These are phyloP conservation scores for Colletotrichum scovillei DNA, from an alignment of 2,329 filamentous ascomycete genomes.

Conservation along the genomic window DNA sequence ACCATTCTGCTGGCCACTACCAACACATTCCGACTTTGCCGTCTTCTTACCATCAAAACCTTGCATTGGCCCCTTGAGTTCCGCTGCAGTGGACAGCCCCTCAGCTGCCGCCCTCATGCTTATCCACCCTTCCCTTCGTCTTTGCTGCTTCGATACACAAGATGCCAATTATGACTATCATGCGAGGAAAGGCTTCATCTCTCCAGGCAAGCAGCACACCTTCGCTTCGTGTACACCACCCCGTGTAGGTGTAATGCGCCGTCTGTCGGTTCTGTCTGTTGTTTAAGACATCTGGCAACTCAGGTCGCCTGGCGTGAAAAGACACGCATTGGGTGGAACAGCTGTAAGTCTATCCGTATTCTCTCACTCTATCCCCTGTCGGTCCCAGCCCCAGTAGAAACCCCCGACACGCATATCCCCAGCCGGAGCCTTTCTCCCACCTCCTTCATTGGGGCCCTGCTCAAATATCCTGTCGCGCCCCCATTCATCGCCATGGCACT, in stretches of 20 bases:
- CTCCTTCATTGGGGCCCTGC: not conserved
- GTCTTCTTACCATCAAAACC: not conserved
- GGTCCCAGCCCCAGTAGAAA: not conserved
- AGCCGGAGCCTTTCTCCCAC: not conserved
- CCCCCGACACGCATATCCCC: not conserved
- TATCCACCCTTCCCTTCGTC: not conserved
- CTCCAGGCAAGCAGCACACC: not conserved
- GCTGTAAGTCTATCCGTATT: not conserved
- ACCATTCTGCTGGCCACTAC: not conserved
- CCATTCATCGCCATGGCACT: not conserved
- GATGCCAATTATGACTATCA: not conserved
- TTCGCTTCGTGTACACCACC: not conserved
- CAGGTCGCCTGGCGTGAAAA: not conserved
- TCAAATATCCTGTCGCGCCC: slow-evolving; percentile 3
- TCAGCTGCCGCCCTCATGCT: not conserved
- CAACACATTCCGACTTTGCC: not conserved
- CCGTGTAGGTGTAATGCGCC: not conserved
- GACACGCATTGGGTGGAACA: not conserved
- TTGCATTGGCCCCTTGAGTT: not conserved
- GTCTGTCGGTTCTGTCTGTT: not conserved
- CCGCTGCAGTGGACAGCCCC: not conserved
- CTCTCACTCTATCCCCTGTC: not conserved
- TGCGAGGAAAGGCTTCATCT: not conserved
- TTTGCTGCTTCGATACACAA: not conserved
- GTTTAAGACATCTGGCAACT: not conserved